Evolutionary conservation across 176 grass and related monocot genomes (phyloP), one percentile per base, ranked within the genome.

Genomic region (Aegilops longissima): DNA sequence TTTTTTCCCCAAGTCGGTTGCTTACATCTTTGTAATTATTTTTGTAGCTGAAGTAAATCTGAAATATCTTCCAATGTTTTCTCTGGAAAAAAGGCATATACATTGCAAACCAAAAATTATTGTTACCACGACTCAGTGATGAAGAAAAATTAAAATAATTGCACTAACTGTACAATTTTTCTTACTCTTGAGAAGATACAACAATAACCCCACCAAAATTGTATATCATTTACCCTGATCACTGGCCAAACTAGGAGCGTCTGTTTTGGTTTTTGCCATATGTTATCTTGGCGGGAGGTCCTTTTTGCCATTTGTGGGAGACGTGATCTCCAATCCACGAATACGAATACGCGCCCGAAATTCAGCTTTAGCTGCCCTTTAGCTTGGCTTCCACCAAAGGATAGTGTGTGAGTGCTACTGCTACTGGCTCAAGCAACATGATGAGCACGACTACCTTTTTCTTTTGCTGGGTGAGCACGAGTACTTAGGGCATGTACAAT

Each of bases 281-380:
- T 33, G 13, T 72, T 72, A 40, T 23, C 9, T 31, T 8, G 13
- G 23, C n/a, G 51, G 3, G 38, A 30, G 33, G n/a, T 21, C 13
- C 2, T 62, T 47, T 59, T 31, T 30, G n/a, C 52, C 52, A 12
- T 64, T 21, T 8, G 6, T 25, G 70, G 59, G 21, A 77, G 83
- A 78, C 74, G 45, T 85, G 83, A 78, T 65, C n/a, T 85, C 73
- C 74, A 78, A 68, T 78, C 62, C 74, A 69, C 30, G 62, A 77
- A 85, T 77, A 64, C 14, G 6, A 54, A 54, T 18, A 54, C 16
- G 51, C 35, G 12, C 36, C 47, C 1, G 6, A n/a, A 82, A 77
- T 66, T 49, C 72, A 65, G 72, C 58, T 47, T 64, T 64, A 21
- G 4, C 7, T 58, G 80, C 31, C 14, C 82, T 83, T 83, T 29